Evolutionary conservation across 768 basidiomycete species (phyloP), one percentile per base, ranked within the genome.

Genomic region (Agaricus bisporus): DNA sequence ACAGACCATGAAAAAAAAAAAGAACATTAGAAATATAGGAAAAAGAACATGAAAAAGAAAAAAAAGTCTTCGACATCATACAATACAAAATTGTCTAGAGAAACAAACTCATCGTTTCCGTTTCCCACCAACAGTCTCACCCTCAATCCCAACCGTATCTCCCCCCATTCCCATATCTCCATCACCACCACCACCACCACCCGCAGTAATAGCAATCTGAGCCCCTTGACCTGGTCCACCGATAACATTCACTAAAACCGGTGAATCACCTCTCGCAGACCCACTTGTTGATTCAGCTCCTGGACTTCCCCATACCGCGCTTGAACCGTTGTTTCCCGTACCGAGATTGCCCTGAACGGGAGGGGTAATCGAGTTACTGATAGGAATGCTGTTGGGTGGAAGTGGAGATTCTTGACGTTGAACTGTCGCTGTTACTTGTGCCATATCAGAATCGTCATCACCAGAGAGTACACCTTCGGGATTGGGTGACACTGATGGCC

Each of bases 71-170:
- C 32, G 32, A 32, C 5, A 32, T 32, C 11, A 32, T 32, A 32
- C 5, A 32, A 32, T 11, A 32, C 32, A 32, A 29, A 29, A 32
- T 32, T 32, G 32, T 32, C 32, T 32, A 32, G 32, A 29, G 10
- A 32, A 32, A 32, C 26, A 42, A n/a, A n/a, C 20, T 64, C 59
- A 71, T 52, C 69, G 64, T 56, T 72, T 72, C 60, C 69, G 56
- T 55, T 70, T 70, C 25, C 63, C 70, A 39, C 68, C 68, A n/a
- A 68, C 66, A 9, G 68, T 68, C 17, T 51, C 50, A 11, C 65
- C 69, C 55, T 69, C 68, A 1, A 60, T 51, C 42, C 64, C 68
- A 10, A 49, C 59, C 43, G 51, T 55, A 20, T 55, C 59, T 22
- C 22, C 46, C 39, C 36, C 44, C n/a, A 36, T 48, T 18, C 53